phyloP scores from a whole-genome alignment of 1,139 yeast species.

The Meyerozyma elateridarum region DNA sequence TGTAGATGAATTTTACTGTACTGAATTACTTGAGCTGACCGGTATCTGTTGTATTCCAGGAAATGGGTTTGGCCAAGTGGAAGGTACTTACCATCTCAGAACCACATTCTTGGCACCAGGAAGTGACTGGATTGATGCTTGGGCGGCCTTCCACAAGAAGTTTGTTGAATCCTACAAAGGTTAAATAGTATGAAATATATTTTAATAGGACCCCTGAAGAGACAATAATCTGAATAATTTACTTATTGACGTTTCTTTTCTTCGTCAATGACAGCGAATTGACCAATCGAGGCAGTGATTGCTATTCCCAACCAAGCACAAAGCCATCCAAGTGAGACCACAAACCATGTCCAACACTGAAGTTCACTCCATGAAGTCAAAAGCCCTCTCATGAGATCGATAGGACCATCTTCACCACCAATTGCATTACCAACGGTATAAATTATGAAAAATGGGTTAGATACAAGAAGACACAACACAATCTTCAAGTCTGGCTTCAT shows the following conservation, averaged over 20 bases:
- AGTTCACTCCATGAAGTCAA: conserved; percentile 63
- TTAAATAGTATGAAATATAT: background rate
- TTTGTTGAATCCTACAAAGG: conserved; percentile 55
- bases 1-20: conserved; percentile 86
- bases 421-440: conserved; percentile 28
- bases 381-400: conserved; percentile 44
- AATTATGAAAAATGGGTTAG: conserved; percentile 54
- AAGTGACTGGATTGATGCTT: conserved; percentile 72
- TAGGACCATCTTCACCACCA: conserved; percentile 24
- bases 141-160: conserved; percentile 70
- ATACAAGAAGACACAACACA: conserved; percentile 31
- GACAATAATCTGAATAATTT: conserved; percentile 5
- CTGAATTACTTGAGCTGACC: conserved; percentile 74
- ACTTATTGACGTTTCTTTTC: conserved; percentile 8
- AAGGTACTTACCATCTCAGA: conserved; percentile 85
- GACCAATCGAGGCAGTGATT: conserved; percentile 26
- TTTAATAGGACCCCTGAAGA: conserved; percentile 1
- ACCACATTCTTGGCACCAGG: conserved; percentile 97
- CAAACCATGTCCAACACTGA: conserved; percentile 86
- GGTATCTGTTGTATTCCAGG: conserved; percentile 99
- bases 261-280: conserved; percentile 14
- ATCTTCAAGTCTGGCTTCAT: conserved; percentile 23
- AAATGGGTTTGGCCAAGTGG: conserved; percentile 90
- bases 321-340: conserved; percentile 71
- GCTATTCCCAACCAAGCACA: conserved; percentile 71